Evolutionary conservation across 208 protist species (phyloP), one percentile per base, ranked within the genome.

Genomic region (Phytomonas francai): DNA sequence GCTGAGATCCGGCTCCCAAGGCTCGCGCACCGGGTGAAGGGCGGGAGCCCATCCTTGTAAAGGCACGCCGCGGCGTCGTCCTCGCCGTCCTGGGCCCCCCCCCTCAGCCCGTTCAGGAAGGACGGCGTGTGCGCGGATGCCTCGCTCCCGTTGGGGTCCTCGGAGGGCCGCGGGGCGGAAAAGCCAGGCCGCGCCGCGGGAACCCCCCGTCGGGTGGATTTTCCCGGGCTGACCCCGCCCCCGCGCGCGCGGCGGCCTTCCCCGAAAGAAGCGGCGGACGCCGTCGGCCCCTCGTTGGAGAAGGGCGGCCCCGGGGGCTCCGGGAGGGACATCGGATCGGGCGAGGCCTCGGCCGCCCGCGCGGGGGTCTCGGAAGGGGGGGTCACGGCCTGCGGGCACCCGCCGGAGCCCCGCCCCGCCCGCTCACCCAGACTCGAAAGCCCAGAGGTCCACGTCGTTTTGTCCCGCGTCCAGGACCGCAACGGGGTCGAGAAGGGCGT

Each of bases 51-150:
- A 16, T 74, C 74, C 25, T 65, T 69, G 54, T 42, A 63, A n/a
- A 33, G 57, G 30, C 45, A 71, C 0, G 59, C 72, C 16, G 67
- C 66, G 30, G 65, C 65, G 32, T 9, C 51, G 36, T 60, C 51
- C 28, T 73, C 67, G 6, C 28, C 56, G 3, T 39, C 39, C 22
- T 32, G 29, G 29, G 36, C 36, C 34, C 78, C 72, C 62, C 75
- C 67, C 69, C 79, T 71, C 60, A 85, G 63, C 19, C 25, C 45
- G 45, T 54, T 54, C 19, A 54, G 16, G 19, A 54, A 54, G 19
- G 45, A 54, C 22, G 45, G 45, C 39, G 39, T 45, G 22, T 6
- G 11, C 22, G 45, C 19, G 5, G 45, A 5, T 6, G 45, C 45
- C 45, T 54, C 6, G 2, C 19, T 19, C 45, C 45, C 45, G 6